phyloP scores from a whole-genome alignment of 768 basidiomycete genomes.

The Auriscalpium orientale region DNA sequence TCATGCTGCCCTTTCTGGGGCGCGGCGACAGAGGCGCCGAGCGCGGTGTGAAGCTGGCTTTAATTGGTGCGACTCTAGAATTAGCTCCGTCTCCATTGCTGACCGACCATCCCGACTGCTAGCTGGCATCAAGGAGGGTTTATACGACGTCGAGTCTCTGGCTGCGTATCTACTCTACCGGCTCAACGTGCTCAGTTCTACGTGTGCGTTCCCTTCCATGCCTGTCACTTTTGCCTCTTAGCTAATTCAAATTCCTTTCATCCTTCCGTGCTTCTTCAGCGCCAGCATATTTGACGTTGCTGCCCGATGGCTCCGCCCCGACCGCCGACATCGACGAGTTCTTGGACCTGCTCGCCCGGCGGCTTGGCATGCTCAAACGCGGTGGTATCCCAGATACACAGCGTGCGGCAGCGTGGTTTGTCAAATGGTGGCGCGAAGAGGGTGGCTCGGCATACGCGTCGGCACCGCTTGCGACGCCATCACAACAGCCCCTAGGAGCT shows the following conservation, averaged over 20 bases:
- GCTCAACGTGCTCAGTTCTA: constrained; percentile 70
- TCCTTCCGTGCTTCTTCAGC: constrained; percentile 31
- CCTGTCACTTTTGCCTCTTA: not conserved
- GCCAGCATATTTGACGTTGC: constrained; percentile 61
- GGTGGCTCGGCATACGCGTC: constrained; percentile 52
- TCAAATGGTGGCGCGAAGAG: constrained; percentile 82
- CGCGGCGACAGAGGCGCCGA: constrained; percentile 81
- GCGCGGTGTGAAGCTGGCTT: constrained; percentile 83
- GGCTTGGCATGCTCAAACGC: constrained; percentile 77
- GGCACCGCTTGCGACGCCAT: constrained; percentile 23
- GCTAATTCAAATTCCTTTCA: not conserved
- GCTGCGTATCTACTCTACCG: constrained; percentile 84
- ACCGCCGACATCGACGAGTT: constrained; percentile 59
- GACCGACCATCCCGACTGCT: constrained; percentile 10
- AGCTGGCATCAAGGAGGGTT: constrained; percentile 92
- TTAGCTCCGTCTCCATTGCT: not conserved
- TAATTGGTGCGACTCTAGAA: constrained; percentile 64
- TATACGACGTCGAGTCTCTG: constrained; percentile 80
- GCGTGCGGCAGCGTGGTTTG: constrained; percentile 73
- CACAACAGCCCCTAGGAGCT: not conserved
- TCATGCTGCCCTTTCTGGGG: constrained; percentile 94
- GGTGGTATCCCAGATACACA: constrained; percentile 66
- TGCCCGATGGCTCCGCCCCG: constrained; percentile 47
- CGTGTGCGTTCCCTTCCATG: constrained; percentile 38
- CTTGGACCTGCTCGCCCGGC: constrained; percentile 56